phyloP scores from a whole-genome alignment of 768 basidiomycete species.

The Boletus fagicola region DNA sequence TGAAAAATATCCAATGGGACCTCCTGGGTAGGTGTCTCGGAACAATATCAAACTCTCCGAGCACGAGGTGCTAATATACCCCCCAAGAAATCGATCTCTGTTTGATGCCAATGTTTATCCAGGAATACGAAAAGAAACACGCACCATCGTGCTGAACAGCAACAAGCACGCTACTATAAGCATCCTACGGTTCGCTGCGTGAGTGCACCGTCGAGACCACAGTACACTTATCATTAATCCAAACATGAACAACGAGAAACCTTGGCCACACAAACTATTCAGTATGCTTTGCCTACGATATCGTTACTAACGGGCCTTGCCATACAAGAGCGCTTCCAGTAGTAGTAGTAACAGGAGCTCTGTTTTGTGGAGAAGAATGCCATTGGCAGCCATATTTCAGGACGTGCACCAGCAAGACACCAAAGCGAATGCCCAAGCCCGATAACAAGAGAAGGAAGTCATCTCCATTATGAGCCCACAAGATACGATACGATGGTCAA shows the following conservation, averaged over 20 bases:
- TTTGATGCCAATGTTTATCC: no score
- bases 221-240: slow-evolving; percentile 26
- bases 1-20: no score
- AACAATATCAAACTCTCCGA: no score
- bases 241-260: slow-evolving; percentile 38
- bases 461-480: no score
- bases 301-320: neutral
- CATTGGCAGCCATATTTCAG: neutral
- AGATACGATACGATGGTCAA: no score
- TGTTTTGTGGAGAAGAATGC: slow-evolving; percentile 19
- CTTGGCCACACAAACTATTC: slow-evolving; percentile 8
- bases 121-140: neutral
- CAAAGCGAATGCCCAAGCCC: no score
- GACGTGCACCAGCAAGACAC: no score
- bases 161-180: slow-evolving; percentile 25
- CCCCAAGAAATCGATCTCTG: no score
- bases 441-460: no score
- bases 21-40: no score
- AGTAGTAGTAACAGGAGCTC: slow-evolving; percentile 20
- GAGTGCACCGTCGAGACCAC: neutral
- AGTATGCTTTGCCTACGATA: neutral
- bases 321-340: slow-evolving; percentile 21
- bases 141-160: slow-evolving; percentile 31
- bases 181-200: slow-evolving; percentile 22
- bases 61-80: no score